Evolutionary conservation across 2,329 filamentous ascomycete species (phyloP).

Genomic region (Tolypocladium tropicale): DNA sequence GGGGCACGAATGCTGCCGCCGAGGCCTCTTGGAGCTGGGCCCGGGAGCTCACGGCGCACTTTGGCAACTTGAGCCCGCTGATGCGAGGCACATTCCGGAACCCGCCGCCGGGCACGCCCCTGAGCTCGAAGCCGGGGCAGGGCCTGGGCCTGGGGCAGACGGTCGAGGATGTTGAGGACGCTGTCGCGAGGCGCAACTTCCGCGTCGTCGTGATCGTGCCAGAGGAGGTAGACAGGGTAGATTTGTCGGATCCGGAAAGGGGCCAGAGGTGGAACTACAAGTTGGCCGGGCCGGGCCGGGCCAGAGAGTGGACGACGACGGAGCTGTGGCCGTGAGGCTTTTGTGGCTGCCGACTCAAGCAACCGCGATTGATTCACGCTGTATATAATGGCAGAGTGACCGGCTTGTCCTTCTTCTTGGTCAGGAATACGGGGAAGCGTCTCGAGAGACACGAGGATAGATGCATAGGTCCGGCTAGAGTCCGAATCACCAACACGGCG

Average conservation of each 20-base stretch:
- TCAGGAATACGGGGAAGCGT: too few relatives aligned
- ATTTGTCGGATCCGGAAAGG: slow-evolving; percentile 57
- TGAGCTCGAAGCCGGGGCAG: slow-evolving; percentile 37
- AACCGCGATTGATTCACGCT: background rate
- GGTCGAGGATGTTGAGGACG: slow-evolving; percentile 61
- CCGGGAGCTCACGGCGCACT: slow-evolving; percentile 73
- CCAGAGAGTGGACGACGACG: slow-evolving; percentile 51
- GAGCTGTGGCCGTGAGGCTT: slow-evolving; percentile 56
- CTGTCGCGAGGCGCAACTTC: slow-evolving; percentile 63
- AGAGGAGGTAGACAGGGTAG: slow-evolving; percentile 63
- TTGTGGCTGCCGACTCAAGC: background rate
- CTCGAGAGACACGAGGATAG: too few relatives aligned
- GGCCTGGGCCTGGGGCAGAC: slow-evolving; percentile 46
- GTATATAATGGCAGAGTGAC: background rate
- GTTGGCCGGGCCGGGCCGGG: slow-evolving; percentile 33
- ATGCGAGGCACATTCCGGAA: slow-evolving; percentile 73
- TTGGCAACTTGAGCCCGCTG: slow-evolving; percentile 74
- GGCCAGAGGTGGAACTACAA: slow-evolving; percentile 58
- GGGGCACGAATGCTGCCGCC: slow-evolving; percentile 20
- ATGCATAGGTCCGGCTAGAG: too few relatives aligned
- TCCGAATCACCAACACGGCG: too few relatives aligned
- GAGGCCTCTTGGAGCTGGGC: slow-evolving; percentile 61
- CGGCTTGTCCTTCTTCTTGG: too few relatives aligned
- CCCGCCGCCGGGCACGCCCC: slow-evolving; percentile 55
- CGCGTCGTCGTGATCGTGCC: slow-evolving; percentile 74